Base-by-base conservation (phyloP, 2,329 filamentous ascomycete genomes). In the Fusarium caatingaense region DNA sequence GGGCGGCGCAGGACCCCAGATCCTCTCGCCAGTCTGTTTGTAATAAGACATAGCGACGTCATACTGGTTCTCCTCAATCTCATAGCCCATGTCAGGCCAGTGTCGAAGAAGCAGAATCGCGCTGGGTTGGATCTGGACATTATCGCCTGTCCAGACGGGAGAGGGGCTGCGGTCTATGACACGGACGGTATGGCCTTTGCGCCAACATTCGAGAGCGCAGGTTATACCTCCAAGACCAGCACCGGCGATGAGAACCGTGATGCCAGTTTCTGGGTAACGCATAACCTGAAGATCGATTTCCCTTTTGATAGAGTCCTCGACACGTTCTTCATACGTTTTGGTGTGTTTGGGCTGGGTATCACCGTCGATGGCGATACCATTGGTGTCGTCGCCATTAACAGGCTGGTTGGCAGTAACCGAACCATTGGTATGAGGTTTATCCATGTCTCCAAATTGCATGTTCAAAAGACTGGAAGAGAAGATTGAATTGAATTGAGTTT, bases 31-130 rank as follows among this genome's bases (percentile, higher is more conserved):
- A 0, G 42, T 69, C 13, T 69, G 66, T 20, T 53, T 69, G 6
- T 67, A 69, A n/a, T 69, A 69, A 3, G 66, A 69, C 66, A 69
- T 69, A 10, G 63, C 66, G 2, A 69, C 66, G 13, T 70, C 66
- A 15, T 69, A 69, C 51, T 69, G 66, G 21, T 50, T 55, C n/a
- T 66, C 56, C 4, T 69, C 66, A 12, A 69, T 51, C 50, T 69
- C 66, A 6, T 69, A 69, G 28, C 66, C 66, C 66, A 69, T 69
- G 0, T 67, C 66, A 10, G 66, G 66, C 66, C 66, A 69, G 0
- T 69, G 66, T 3, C 66, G 53, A 23, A 69, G 61, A 6, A 69
- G 50, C 0, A 69, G 66, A 3, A 69, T 69, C 0, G 66, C 66
- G 6, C 66, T 69, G 34, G 66, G 66, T 2, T 69, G 66, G 4